Base-by-base conservation (phyloP, 2,329 filamentous ascomycete genomes). In the Lasiodiplodia hormozganensis region DNA sequence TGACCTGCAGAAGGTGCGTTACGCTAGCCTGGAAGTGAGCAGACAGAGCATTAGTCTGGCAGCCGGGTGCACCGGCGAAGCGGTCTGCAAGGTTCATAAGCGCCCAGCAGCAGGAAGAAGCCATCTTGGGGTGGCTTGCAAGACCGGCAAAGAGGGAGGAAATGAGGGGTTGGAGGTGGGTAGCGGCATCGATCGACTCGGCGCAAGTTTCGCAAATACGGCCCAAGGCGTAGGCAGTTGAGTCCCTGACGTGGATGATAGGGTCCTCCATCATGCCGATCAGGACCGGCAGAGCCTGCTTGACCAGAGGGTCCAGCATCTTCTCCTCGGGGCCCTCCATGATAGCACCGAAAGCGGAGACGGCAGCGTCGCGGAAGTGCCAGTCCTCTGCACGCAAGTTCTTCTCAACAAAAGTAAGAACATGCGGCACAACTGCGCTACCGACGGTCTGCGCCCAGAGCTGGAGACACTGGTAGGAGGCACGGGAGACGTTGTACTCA, bases 321-420 rank as follows among this genome's bases (percentile, higher is more conserved):
- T 92, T 93, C 81, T 97, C 92, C 69, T 98, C 96, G 0, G 96
- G 96, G 31, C 96, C 96, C 78, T 99, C 96, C 94, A 99, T 97
- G 75, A 99, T 98, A 73, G 94, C 96, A 71, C 96, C 96, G 74
- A 99, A 98, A 21, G 96, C 94, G 69, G 96, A 97, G 38, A 99
- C 96, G 62, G 96, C 94, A 65, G 96, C 96, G 83, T 99, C 96
- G 74, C 96, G 90, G 80, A 90, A 88, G 80, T 96, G 94, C 96
- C 96, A 99, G 81, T 98, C 93, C 68, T 97, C 93, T 69, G 89
- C 88, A 72, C 94, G 90, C 62, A 99, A 87, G 83, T 98, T 94
- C 75, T 87, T 86, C 85, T 99, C 96, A 65, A 99, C 95, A 76
- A 98, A 99, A 69, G 88, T 83, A 68, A 99, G 89, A 36, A 99